Percentiles rank a stretch among this genome's conserved stretches.
phyloP scores from a whole-genome alignment of 768 basidiomycete genomes.

The Lanmaoa rubissima region DNA sequence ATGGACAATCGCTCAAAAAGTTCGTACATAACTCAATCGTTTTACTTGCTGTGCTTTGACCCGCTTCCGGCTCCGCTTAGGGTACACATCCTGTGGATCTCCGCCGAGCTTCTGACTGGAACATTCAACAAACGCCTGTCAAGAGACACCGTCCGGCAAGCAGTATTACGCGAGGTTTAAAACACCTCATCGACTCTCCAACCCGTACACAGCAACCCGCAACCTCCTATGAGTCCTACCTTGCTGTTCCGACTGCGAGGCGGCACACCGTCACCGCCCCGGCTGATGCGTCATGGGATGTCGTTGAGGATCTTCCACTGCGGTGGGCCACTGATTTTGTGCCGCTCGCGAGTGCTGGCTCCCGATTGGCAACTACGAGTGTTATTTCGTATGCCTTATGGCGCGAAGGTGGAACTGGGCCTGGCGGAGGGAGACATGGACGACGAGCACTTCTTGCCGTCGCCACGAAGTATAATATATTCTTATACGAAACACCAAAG shows the following conservation, averaged over 20 bases:
- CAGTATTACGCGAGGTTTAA: constrained; percentile 62
- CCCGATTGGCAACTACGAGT: constrained; percentile 55
- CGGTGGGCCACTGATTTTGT: constrained; percentile 89
- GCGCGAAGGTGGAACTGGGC: constrained; percentile 51
- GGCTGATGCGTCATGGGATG: constrained; percentile 63
- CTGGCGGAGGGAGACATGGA: constrained; percentile 44
- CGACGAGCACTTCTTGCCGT: constrained; percentile 63
- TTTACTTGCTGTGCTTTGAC: constrained; percentile 7
- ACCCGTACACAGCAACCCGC: constrained; percentile 27
- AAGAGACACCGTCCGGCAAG: constrained; percentile 51
- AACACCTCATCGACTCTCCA: constrained; percentile 49
- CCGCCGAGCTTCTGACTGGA: constrained; percentile 48
- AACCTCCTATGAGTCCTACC: constrained; percentile 29
- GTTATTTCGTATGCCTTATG: constrained; percentile 70
- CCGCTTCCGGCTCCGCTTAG: constrained; percentile 31
- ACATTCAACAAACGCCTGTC: constrained; percentile 46
- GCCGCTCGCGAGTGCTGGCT: constrained; percentile 66
- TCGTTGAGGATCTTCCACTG: constrained; percentile 69
- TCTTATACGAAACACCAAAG: constrained; percentile 78
- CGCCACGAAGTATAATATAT: constrained; percentile 68
- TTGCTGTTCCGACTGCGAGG: constrained; percentile 29
- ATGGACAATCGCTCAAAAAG: constrained; percentile 71
- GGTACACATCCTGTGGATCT: constrained; percentile 62
- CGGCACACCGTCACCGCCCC: constrained; percentile 31
- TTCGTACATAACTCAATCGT: constrained; percentile 24